Evolutionary conservation across 176 grass and related monocot species (phyloP).

Genomic region (Musa itinerans): DNA sequence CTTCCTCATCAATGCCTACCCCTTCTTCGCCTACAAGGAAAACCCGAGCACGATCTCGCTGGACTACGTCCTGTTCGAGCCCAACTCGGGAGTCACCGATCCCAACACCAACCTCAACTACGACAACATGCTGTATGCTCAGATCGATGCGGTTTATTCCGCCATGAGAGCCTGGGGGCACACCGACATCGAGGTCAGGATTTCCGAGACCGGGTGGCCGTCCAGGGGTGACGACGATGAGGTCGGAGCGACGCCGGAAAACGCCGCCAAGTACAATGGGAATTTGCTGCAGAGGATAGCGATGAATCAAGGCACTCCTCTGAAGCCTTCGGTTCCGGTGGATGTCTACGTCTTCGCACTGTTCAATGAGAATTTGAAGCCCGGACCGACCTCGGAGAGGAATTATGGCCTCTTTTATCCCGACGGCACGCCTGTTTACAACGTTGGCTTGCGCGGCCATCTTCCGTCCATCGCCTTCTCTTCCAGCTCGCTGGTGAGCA

Average conservation of each 20-base stretch:
- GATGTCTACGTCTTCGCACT: constrained; percentile 11
- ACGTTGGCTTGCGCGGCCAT: background rate
- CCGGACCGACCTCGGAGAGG: constrained; percentile 10
- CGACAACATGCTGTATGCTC: constrained; percentile 19
- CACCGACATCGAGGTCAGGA: background rate
- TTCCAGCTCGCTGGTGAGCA: background rate
- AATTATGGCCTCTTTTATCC: constrained; percentile 10
- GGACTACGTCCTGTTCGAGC: background rate
- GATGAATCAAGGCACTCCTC: constrained; percentile 6
- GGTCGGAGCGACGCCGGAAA: background rate
- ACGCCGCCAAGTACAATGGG: background rate
- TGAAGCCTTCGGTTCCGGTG: background rate
- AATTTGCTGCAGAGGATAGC: constrained; percentile 3
- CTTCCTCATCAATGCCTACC: constrained; percentile 73
- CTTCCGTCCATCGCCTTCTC: background rate
- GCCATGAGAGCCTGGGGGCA: background rate
- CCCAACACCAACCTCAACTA: background rate
- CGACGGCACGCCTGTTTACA: constrained; percentile 2
- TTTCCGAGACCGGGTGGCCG: constrained; percentile 14
- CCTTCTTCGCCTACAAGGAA: constrained; percentile 33
- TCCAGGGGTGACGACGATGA: constrained; percentile 3
- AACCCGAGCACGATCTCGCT: background rate
- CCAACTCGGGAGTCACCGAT: background rate
- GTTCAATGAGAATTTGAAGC: constrained; percentile 15
- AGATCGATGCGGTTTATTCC: background rate